Percentiles rank a stretch among this genome's conserved stretches.
Evolutionary conservation across 2,329 filamentous ascomycete genomes (phyloP).

Genomic region (Achaetomium macrosporum): DNA sequence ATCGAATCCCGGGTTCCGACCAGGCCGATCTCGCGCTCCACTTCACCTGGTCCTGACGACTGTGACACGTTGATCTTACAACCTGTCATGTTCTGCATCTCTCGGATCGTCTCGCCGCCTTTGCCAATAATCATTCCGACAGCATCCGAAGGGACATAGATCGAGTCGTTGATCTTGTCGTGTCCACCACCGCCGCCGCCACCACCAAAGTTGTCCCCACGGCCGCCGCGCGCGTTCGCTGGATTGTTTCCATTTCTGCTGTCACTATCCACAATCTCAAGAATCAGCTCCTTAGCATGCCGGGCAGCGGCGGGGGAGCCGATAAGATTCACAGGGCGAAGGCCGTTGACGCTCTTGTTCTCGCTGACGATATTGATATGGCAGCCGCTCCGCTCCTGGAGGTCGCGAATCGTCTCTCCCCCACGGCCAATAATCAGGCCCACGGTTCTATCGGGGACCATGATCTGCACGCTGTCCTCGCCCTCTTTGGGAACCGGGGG

Average conservation of each 20-base stretch:
- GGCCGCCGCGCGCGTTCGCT: constrained; percentile 22
- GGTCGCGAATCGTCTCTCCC: constrained; percentile 85
- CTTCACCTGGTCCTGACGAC: constrained; percentile 68
- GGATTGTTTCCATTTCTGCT: constrained; percentile 47
- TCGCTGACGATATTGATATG: constrained; percentile 94
- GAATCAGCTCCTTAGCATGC: constrained; percentile 77
- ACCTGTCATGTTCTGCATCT: constrained; percentile 80
- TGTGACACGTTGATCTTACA: constrained; percentile 95
- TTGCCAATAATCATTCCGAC: constrained; percentile 97
- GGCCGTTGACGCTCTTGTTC: constrained; percentile 84
- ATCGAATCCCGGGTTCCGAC: constrained; percentile 75
- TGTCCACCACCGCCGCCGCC: constrained; percentile 31
- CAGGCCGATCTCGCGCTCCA: constrained; percentile 79
- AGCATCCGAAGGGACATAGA: constrained; percentile 81
- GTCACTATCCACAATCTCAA: constrained; percentile 92
- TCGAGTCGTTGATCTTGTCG: constrained; percentile 75
- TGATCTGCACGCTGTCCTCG: constrained; percentile 84
- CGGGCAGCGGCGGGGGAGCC: constrained; percentile 68
- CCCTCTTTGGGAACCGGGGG: constrained; percentile 60
- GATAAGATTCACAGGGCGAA: constrained; percentile 86
- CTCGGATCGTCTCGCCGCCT: constrained; percentile 87
- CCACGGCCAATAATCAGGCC: constrained; percentile 91
- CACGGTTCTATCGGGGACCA: constrained; percentile 90
- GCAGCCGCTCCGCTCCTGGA: constrained; percentile 87
- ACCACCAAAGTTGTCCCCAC: constrained; percentile 22